These are phyloP conservation scores for Pythium rishiriense DNA, from an alignment of 352 stramenopile species.

Conservation along the genomic window DNA sequence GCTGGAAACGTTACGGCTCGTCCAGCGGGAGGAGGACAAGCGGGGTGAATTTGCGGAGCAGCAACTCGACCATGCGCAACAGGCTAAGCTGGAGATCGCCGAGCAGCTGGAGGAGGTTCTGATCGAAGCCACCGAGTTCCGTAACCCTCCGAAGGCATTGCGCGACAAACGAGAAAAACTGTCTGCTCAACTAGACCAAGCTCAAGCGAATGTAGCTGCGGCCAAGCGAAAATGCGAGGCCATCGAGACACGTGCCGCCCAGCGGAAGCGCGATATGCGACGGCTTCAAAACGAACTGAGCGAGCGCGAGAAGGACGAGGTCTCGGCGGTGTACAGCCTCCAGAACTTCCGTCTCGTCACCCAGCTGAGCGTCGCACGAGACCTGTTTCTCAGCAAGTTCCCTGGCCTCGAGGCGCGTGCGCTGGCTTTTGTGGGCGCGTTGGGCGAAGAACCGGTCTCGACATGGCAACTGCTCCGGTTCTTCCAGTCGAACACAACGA, in stretches of 20 bases:
- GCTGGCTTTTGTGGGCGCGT: conserved; percentile 45
- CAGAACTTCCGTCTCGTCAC: conserved; percentile 40
- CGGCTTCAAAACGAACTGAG: conserved; percentile 27
- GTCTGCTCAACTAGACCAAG: conserved; percentile 36
- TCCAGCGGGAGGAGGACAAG: conserved; percentile 40
- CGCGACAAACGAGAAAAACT: conserved; percentile 35
- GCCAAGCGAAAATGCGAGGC: conserved; percentile 24
- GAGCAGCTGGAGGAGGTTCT: conserved; percentile 41
- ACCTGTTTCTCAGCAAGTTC: conserved; percentile 70
- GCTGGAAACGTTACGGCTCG: conserved; percentile 7
- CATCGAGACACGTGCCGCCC: conserved; percentile 3
- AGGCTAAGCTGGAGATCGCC: conserved; percentile 29
- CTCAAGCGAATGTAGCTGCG: conserved; percentile 16
- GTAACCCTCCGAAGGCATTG: conserved; percentile 56
- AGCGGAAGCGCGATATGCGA: conserved; percentile 25
- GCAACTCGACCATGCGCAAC: conserved; percentile 32
- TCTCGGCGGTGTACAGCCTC: conserved; percentile 56
- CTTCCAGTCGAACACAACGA: conserved; percentile 48
- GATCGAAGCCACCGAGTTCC: conserved; percentile 58
- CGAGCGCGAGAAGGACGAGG: conserved; percentile 40
- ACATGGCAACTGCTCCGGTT: conserved; percentile 70
- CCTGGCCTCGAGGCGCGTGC: conserved; percentile 63
- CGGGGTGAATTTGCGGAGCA: conserved; percentile 28
- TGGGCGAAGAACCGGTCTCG: conserved; percentile 50
- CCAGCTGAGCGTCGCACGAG: conserved; percentile 42